Evolutionary conservation across 176 grass and related monocot species (phyloP).

Genomic region (Aegilops umbellulata): DNA sequence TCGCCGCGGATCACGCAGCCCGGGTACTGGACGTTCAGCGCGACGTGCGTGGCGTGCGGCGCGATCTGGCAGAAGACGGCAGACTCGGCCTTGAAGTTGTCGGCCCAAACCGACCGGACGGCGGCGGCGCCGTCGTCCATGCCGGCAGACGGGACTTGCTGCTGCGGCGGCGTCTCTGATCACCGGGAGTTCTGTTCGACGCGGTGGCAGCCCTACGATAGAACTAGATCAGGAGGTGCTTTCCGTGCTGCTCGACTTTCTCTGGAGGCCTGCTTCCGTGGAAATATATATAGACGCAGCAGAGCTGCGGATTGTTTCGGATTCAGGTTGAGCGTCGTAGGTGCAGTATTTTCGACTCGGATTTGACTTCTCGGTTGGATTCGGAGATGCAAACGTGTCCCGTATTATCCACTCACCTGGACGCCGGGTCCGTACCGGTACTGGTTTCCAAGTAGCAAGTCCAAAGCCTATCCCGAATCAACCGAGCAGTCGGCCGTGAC

Average conservation of each 20-base stretch:
- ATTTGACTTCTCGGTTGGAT: no score
- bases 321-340: no score
- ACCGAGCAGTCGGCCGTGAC: background rate
- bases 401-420: background rate
- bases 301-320: no score
- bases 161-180: background rate
- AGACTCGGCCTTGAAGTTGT: background rate
- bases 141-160: background rate
- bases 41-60: background rate
- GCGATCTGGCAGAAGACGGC: background rate
- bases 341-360: no score
- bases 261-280: no score
- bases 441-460: background rate
- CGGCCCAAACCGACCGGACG: background rate
- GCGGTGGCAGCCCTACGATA: background rate
- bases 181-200: background rate
- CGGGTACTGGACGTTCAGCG: constrained; percentile 12
- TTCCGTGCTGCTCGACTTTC: no score
- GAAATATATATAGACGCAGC: no score
- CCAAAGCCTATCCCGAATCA: background rate
- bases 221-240: no score
- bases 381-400: background rate
- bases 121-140: background rate
- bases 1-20: background rate
- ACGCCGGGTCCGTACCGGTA: background rate